Evolutionary conservation across 306 rosid genomes (phyloP).

Genomic region (Fagus crenata): DNA sequence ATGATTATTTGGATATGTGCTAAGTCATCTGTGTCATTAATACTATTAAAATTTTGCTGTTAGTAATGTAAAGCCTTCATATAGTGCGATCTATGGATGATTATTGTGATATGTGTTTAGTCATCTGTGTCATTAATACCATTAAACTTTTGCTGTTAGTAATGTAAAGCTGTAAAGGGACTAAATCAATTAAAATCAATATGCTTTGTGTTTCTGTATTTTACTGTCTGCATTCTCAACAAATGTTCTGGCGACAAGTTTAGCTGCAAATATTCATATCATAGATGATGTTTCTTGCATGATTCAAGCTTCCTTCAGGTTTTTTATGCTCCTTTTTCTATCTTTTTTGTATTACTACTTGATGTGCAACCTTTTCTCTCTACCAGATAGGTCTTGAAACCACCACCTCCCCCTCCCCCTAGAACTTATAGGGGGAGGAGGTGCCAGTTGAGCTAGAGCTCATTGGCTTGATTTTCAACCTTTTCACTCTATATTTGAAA

Average conservation of each 20-base stretch:
- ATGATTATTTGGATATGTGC: slow-evolving; percentile 7
- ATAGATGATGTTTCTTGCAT: background rate
- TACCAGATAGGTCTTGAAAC: too few relatives aligned
- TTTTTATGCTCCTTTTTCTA: too few relatives aligned
- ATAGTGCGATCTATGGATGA: background rate
- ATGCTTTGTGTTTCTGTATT: background rate
- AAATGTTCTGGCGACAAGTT: background rate
- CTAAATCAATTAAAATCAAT: background rate
- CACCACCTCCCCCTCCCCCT: too few relatives aligned
- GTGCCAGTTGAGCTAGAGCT: too few relatives aligned
- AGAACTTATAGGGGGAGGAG: too few relatives aligned
- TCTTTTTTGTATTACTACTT: too few relatives aligned
- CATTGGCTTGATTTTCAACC: background rate
- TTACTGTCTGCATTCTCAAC: slow-evolving; percentile 14
- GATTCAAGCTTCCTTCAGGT: background rate
- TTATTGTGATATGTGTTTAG: slow-evolving; percentile 1
- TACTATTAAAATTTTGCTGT: background rate
- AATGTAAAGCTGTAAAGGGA: background rate
- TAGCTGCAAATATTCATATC: background rate
- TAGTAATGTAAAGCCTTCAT: background rate
- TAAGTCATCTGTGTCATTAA: background rate
- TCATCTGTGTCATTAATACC: background rate
- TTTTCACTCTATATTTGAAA: background rate
- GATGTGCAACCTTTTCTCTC: too few relatives aligned
- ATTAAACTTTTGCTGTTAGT: background rate